Base-by-base conservation (phyloP, 441 rosid genomes). In the Geranium incanum region DNA sequence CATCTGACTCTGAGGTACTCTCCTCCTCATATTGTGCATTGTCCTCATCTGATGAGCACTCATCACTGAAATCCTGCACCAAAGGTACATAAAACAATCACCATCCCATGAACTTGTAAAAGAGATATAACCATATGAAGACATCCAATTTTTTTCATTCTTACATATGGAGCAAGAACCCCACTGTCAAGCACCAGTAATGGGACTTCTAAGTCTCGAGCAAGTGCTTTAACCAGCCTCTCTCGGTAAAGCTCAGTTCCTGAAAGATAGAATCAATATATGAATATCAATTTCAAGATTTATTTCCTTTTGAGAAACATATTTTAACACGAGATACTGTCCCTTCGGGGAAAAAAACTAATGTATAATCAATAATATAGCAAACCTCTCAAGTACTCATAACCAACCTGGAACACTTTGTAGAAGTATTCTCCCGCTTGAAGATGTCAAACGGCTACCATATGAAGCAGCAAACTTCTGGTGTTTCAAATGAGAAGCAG, bases 201-300 rank as follows among this genome's bases (percentile, higher is more conserved):
- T 6, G 98, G 95, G 74, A 95, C 98, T 80, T 82, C 82, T 77
- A 89, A 81, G 71, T 91, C 96, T 71, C 70, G 85, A 66, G 99
- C 99, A 77, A 92, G 93, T 36, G 96, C 99, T 80, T 86, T 87
- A 67, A 95, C 97, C 77, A 91, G 71, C 84, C 98, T 87, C 81
- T 95, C 99, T 43, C 95, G 85, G 74, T 89, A 95, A 69, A 95
- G 98, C 82, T 92, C 97, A 36, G 97, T 92, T 68, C 98, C 97
- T 94, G 77, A 12, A 9, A 77, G 76, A 60, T 64, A 50, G 66
- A 74, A 81, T 23, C 62, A 72, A 21, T n/a, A 70, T 60, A 68
- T 71, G 45, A 66, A 15, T 70, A 70, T 76, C 18, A 77, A 66
- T 15, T 68, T 15, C 74, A 37, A 59, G 74, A 18, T 68, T 41